These are phyloP conservation scores for Calvatia gigantea DNA, from an alignment of 768 basidiomycete species.

Conservation along the genomic window DNA sequence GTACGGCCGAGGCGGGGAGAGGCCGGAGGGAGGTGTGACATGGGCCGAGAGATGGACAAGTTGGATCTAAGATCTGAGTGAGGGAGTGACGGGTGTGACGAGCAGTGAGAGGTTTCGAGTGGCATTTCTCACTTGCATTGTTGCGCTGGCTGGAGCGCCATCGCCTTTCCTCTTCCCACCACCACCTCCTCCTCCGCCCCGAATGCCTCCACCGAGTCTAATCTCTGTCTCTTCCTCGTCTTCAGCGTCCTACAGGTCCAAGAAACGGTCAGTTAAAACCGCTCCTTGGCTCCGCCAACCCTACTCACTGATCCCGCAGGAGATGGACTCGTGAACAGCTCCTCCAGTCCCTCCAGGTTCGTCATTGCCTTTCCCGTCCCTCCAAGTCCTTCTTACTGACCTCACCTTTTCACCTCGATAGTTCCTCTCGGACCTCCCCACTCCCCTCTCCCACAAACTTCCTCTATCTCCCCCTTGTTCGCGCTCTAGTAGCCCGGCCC, in stretches of 20 bases:
- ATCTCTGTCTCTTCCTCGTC: slow-evolving; percentile 18
- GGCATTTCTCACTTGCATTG: slow-evolving; percentile 31
- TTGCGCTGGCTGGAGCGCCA: slow-evolving; percentile 37
- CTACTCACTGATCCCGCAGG: slow-evolving; percentile 29
- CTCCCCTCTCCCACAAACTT: slow-evolving; percentile 39
- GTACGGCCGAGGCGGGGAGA: slow-evolving; percentile 4
- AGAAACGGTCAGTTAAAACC: slow-evolving; percentile 30
- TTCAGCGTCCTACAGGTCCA: slow-evolving; percentile 19
- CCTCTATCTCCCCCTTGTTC: slow-evolving; percentile 52
- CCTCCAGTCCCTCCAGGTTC: slow-evolving; percentile 44
- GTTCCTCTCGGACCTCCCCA: slow-evolving; percentile 39
- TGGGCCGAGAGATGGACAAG: not conserved
- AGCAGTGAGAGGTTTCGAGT: slow-evolving; percentile 10
- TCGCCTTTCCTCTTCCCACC: slow-evolving; percentile 44
- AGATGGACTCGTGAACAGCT: slow-evolving; percentile 50
- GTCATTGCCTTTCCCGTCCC: slow-evolving; percentile 2
- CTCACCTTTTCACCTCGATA: slow-evolving; percentile 21
- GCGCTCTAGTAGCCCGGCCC: slow-evolving; percentile 43
- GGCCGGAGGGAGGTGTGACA: slow-evolving; percentile 2
- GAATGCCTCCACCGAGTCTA: slow-evolving; percentile 16
- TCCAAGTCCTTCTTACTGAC: slow-evolving; percentile 6
- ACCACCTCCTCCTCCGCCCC: slow-evolving; percentile 28
- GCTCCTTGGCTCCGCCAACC: slow-evolving; percentile 15
- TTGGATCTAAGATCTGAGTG: slow-evolving; percentile 1
- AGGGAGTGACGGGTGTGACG: slow-evolving; percentile 6